Percentiles rank a stretch among this genome's conserved stretches.
phyloP scores from a whole-genome alignment of 345 rosid species.

The Eucalyptus marginata region DNA sequence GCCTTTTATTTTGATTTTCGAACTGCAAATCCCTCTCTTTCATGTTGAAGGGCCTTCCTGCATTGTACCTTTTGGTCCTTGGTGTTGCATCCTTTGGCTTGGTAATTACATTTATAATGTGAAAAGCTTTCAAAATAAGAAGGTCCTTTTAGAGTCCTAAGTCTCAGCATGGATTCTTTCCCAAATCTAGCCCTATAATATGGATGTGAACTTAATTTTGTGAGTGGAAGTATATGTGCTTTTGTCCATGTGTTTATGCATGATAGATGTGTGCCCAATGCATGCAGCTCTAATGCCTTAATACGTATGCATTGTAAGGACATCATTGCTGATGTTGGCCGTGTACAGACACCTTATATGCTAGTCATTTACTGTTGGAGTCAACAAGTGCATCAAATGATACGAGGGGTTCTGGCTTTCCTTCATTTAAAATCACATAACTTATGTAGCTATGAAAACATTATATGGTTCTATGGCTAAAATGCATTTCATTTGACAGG shows the following conservation, averaged over 20 bases:
- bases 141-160: background rate
- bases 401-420: background rate
- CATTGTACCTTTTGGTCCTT: background rate
- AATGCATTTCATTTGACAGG: conserved; percentile 25
- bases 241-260: background rate
- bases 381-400: background rate
- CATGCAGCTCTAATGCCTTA: background rate
- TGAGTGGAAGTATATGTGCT: background rate
- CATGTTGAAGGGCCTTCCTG: background rate
- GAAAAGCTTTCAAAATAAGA: background rate
- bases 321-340: background rate
- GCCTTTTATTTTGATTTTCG: background rate
- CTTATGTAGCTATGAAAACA: background rate
- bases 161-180: background rate
- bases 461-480: background rate
- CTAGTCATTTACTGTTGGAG: background rate
- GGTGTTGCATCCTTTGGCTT: background rate
- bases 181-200: background rate
- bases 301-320: background rate
- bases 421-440: background rate
- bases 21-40: background rate
- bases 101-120: background rate
- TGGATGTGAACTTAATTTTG: background rate
- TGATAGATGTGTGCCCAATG: background rate
- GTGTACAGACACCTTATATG: background rate